Base-by-base conservation (phyloP, 768 basidiomycete genomes). In the Leucocoprinus birnbaumii region DNA sequence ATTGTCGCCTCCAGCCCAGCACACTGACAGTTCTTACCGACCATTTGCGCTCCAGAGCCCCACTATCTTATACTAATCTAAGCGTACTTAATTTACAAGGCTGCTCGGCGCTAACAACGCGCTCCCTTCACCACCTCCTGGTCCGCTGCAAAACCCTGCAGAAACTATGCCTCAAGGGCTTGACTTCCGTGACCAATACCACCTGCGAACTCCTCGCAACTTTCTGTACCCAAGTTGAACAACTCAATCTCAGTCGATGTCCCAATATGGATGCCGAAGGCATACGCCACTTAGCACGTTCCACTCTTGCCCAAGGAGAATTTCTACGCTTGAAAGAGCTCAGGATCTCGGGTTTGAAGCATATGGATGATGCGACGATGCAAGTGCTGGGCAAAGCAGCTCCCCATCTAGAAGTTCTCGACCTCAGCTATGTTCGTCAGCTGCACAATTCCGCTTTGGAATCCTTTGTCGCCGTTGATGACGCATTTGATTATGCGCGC, bases 391-490 rank as follows among this genome's bases (percentile, higher is more conserved):
- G 87, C 5, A 80, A 73, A 59, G 85, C 81, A 2, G 79, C 88
- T 0, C 89, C 89, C 18, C 72, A 75, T 61, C 78, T 95, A 19
- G 89, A 92, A 66, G 80, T 91, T 16, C 73, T 95, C 19, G 93
- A 95, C 67, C 70, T 94, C 58, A 89, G 87, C 69, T 88, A 89
- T 63, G 76, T 80, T 54, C 78, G 78, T 26, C 79, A 84, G 53
- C 67, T 94, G 55, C 87, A 86, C 65, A 91, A 93, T 65, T 85
- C 87, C 2, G 82, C 84, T 2, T 59, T 92, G 58, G 88, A 87
- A 43, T 86, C 84, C 2, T 86, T 91, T 65, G 83, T 91, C 4
- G 71, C 80, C 1, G 83, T 83, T 56, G 64, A 75, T 21, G 70
- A 75, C 16, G 65, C 68, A 10, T 72, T 75, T 19, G 66, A 71